Evolutionary conservation across 2,329 filamentous ascomycete genomes (phyloP).

Genomic region (Passalora sequoiae): DNA sequence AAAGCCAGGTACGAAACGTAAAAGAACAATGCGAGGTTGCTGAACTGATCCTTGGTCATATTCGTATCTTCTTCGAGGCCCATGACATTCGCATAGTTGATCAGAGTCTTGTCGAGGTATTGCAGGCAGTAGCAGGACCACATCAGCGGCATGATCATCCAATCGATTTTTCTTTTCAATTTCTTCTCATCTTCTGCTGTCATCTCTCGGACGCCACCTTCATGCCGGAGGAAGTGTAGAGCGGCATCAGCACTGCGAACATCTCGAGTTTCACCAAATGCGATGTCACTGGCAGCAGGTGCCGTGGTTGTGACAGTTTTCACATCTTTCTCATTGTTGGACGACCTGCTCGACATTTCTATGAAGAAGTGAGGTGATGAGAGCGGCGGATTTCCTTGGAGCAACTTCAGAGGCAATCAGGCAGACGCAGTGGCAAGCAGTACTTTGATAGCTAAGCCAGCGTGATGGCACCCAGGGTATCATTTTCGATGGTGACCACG

Average conservation of each 20-base stretch:
- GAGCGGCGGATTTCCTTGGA: no score
- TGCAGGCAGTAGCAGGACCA: slow-evolving; percentile 37
- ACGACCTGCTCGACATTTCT: neutral
- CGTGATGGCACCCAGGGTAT: no score
- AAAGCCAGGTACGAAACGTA: slow-evolving; percentile 37
- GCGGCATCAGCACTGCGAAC: slow-evolving; percentile 30
- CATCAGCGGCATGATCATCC: slow-evolving; percentile 40
- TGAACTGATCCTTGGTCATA: slow-evolving; percentile 35
- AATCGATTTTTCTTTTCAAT: slow-evolving; percentile 36
- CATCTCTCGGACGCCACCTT: slow-evolving; percentile 26
- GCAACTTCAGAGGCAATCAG: no score
- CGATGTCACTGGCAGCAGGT: slow-evolving; percentile 8
- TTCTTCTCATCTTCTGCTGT: slow-evolving; percentile 24
- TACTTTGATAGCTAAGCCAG: no score
- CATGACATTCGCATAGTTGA: slow-evolving; percentile 42
- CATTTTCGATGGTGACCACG: no score
- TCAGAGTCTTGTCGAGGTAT: slow-evolving; percentile 39
- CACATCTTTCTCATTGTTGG: slow-evolving; percentile 22
- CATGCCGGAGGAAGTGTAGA: slow-evolving; percentile 29
- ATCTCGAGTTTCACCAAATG: slow-evolving; percentile 27
- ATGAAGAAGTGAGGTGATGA: neutral
- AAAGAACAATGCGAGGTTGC: slow-evolving; percentile 34
- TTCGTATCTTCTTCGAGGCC: slow-evolving; percentile 36
- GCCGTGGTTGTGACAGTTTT: slow-evolving; percentile 10
- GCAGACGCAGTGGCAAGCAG: no score